Percentiles rank a stretch among this genome's conserved stretches.
Evolutionary conservation across 2,329 filamentous ascomycete species (phyloP).

Genomic region (Microcera coccophila): DNA sequence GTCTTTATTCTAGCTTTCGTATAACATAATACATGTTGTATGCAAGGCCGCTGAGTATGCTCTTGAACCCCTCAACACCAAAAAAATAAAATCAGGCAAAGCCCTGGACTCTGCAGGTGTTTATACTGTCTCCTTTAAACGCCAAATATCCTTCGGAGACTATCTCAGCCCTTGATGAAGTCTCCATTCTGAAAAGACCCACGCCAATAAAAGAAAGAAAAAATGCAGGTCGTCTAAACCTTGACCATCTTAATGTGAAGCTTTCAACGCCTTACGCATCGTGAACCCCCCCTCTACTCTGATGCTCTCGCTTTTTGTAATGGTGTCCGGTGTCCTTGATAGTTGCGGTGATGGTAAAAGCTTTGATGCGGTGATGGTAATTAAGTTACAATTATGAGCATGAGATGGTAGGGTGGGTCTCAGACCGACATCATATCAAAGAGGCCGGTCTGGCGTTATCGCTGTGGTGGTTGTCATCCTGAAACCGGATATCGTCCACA

Average conservation of each 20-base stretch:
- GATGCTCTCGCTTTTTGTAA: neutral
- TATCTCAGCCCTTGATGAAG: slow-evolving; percentile 54
- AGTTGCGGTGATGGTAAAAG: neutral
- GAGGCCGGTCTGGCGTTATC: slow-evolving; percentile 10
- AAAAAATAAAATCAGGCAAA: neutral
- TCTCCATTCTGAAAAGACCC: slow-evolving; percentile 33
- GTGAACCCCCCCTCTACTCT: slow-evolving; percentile 2
- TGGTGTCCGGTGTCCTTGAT: neutral
- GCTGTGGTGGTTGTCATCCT: slow-evolving; percentile 22
- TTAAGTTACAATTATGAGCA: neutral
- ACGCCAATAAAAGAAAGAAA: slow-evolving; percentile 28
- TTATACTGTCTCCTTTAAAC: slow-evolving; percentile 15
- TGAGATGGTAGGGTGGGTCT: neutral
- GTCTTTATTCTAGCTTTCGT: too few relatives aligned
- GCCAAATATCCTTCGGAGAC: slow-evolving; percentile 43
- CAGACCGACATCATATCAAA: slow-evolving; percentile 5
- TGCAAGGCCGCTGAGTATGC: neutral
- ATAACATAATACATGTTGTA: neutral
- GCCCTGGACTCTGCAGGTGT: neutral
- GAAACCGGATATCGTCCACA: slow-evolving; percentile 42
- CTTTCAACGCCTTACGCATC: slow-evolving; percentile 1
- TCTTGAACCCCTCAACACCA: neutral
- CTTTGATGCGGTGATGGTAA: neutral
- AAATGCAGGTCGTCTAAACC: slow-evolving; percentile 24
- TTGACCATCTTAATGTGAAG: slow-evolving; percentile 12